phyloP scores from a whole-genome alignment of 768 basidiomycete genomes.

The Epithele typhae region DNA sequence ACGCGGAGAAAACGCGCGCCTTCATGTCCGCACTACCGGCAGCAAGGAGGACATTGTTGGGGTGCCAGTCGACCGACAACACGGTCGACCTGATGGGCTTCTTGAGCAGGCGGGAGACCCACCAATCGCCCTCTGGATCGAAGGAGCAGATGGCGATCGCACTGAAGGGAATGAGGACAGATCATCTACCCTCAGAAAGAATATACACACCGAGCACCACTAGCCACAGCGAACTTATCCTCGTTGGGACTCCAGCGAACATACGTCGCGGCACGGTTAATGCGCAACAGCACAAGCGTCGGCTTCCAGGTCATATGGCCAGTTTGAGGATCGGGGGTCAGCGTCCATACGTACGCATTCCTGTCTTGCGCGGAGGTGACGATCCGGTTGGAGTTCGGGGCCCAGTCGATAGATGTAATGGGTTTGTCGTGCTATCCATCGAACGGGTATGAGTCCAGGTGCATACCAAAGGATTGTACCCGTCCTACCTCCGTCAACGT shows the following conservation, averaged over 20 bases:
- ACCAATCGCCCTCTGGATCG: slow-evolving; percentile 98
- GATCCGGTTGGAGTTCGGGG: slow-evolving; percentile 92
- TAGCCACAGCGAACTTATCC: slow-evolving; percentile 98
- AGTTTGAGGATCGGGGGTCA: slow-evolving; percentile 66
- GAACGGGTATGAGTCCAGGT: neutral
- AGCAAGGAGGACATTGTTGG: slow-evolving; percentile 95
- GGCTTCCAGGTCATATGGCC: slow-evolving; percentile 86
- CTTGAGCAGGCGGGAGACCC: slow-evolving; percentile 96
- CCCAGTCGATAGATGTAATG: slow-evolving; percentile 99
- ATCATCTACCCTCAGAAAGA: neutral
- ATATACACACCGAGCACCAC: slow-evolving; percentile 75
- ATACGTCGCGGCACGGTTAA: slow-evolving; percentile 93
- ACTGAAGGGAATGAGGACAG: slow-evolving; percentile 36
- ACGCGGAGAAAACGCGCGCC: slow-evolving; percentile 95
- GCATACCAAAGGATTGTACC: neutral
- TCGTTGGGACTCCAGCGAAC: slow-evolving; percentile 97
- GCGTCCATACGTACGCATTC: slow-evolving; percentile 98
- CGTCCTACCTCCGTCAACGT: slow-evolving; percentile 76
- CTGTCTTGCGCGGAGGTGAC: slow-evolving; percentile 99
- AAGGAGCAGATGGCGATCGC: slow-evolving; percentile 96
- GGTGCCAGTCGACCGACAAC: slow-evolving; percentile 94
- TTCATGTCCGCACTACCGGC: slow-evolving; percentile 98
- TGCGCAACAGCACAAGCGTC: slow-evolving; percentile 88
- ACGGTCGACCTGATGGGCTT: slow-evolving; percentile 97
- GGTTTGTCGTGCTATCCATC: slow-evolving; percentile 85